These are phyloP conservation scores for Leishmania gerbilli DNA, from an alignment of 208 protist genomes.

Conservation along the genomic window DNA sequence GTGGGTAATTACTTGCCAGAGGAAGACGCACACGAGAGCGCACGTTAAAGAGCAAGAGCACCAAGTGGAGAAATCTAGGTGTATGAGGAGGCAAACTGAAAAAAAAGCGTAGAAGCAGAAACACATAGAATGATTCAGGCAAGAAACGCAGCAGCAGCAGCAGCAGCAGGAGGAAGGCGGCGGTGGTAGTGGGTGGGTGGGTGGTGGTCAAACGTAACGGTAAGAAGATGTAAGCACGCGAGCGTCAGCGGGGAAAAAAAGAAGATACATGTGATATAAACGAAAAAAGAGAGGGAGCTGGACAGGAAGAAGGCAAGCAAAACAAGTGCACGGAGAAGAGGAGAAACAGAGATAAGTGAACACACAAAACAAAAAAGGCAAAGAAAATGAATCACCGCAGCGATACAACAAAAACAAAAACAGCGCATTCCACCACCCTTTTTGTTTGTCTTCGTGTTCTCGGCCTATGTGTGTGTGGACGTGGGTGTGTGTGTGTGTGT, in stretches of 20 bases:
- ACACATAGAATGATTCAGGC: neutral
- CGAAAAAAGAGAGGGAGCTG: neutral
- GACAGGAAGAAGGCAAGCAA: neutral
- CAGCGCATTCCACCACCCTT: neutral
- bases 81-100: neutral
- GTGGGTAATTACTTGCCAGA: neutral
- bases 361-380: neutral
- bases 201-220: neutral
- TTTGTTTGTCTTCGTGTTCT: neutral
- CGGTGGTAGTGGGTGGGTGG: neutral
- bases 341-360: neutral
- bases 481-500: conserved; percentile 1
- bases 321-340: neutral
- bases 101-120: neutral
- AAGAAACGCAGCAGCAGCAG: neutral
- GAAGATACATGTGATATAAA: neutral
- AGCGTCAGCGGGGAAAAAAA: neutral
- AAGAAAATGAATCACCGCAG: neutral
- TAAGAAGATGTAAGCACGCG: neutral
- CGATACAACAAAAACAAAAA: neutral
- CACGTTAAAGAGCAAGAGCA: neutral
- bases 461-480: neutral
- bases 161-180: neutral
- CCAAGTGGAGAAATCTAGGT: neutral
- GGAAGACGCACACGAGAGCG: neutral